A percentile compares a stretch with the other conserved stretches of the same genome.
These are phyloP conservation scores for Taphrina populina DNA, from an alignment of 1,139 yeast genomes.

Conservation along the genomic window DNA sequence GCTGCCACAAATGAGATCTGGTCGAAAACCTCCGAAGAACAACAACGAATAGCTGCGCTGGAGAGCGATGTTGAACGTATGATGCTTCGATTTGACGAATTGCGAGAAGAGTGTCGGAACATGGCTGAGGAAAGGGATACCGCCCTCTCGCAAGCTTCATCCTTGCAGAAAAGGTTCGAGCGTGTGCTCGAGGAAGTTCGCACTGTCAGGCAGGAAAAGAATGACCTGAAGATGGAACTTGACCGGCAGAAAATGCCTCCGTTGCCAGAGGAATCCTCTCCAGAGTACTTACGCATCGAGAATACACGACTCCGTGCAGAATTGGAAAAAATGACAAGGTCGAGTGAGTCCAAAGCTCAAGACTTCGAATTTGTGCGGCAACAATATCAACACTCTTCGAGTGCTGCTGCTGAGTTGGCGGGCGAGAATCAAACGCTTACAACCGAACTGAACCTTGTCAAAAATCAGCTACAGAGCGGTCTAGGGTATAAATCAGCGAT, in stretches of 20 bases:
- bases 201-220: conserved; percentile 1
- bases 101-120: conserved; percentile 24
- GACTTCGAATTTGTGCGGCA: conserved; percentile 32
- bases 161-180: conserved; percentile 22
- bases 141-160: background rate
- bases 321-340: conserved; percentile 10
- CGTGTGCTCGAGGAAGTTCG: conserved; percentile 20
- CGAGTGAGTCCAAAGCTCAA: conserved; percentile 18
- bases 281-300: conserved; percentile 11
- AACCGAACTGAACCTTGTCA: background rate
- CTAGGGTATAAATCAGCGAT: conserved; percentile 20
- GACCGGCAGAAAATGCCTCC: conserved; percentile 23
- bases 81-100: conserved; percentile 27
- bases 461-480: conserved; percentile 8
- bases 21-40: conserved; percentile 8
- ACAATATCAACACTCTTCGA: conserved; percentile 28
- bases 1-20: conserved; percentile 4
- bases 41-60: conserved; percentile 7
- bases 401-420: conserved; percentile 26
- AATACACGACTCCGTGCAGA: conserved; percentile 24
- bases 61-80: conserved; percentile 28
- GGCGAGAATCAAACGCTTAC: conserved; percentile 1
- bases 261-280: conserved; percentile 27
- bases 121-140: conserved; percentile 15
- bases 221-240: conserved; percentile 20